Percentiles rank a stretch among this genome's conserved stretches.
phyloP scores from a whole-genome alignment of 2,329 filamentous ascomycete genomes.

The Thermoascus crustaceus region DNA sequence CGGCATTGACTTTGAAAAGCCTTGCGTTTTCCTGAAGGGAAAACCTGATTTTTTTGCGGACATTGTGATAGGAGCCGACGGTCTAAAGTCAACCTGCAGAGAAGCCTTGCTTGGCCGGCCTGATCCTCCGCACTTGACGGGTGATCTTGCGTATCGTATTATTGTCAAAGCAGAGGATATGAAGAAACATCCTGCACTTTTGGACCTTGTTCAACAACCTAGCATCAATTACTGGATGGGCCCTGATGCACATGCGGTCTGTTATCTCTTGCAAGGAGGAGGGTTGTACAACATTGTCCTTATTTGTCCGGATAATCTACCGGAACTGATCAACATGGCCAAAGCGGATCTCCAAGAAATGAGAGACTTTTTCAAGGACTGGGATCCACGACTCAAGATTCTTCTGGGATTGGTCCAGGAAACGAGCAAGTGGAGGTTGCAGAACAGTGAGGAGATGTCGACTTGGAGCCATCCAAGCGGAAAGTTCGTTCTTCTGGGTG shows the following conservation, averaged over 20 bases:
- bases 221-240: conserved; percentile 57
- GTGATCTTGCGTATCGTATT: conserved; percentile 58
- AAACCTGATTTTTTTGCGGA: neutral
- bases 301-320: conserved; percentile 56
- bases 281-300: conserved; percentile 59
- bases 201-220: conserved; percentile 45
- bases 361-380: conserved; percentile 50
- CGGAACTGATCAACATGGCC: conserved; percentile 44
- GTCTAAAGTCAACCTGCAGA: conserved; percentile 5
- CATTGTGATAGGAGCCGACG: neutral
- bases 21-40: neutral
- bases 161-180: conserved; percentile 45
- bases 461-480: conserved; percentile 31
- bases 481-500: conserved; percentile 36
- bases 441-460: conserved; percentile 43
- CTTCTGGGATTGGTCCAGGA: conserved; percentile 46
- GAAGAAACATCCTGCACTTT: conserved; percentile 44
- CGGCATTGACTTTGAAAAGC: neutral
- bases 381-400: conserved; percentile 50
- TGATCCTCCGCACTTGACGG: conserved; percentile 49
- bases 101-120: conserved; percentile 27
- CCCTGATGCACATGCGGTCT: conserved; percentile 52
- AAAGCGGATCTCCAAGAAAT: conserved; percentile 54
- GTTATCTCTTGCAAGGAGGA: conserved; percentile 53
- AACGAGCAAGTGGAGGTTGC: conserved; percentile 61